Evolutionary conservation across 352 stramenopile genomes (phyloP).

Genomic region (Globisporangium paroecandrum): DNA sequence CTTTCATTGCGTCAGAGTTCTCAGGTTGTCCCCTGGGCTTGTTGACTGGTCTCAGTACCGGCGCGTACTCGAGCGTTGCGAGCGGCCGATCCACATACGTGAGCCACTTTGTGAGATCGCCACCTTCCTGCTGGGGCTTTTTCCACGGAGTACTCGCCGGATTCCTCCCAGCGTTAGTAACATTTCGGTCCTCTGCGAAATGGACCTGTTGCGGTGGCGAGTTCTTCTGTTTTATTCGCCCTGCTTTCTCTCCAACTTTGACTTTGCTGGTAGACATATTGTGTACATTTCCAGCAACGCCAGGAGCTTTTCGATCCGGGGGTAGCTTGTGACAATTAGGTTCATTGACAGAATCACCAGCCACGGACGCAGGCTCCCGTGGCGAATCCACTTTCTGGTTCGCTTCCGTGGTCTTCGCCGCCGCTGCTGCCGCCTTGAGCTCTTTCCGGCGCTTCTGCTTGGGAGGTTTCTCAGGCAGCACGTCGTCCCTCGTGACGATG

Average conservation of each 20-base stretch:
- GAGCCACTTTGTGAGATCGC: constrained; percentile 12
- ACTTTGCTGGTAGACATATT: neutral
- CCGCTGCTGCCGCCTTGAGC: neutral
- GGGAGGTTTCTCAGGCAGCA: constrained; percentile 49
- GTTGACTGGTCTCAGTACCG: constrained; percentile 8
- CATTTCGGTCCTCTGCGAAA: neutral
- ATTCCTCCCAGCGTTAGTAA: neutral
- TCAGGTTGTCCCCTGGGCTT: neutral
- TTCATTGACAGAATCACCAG: no score
- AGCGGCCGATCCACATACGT: constrained; percentile 8
- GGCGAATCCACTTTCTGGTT: constrained; percentile 7
- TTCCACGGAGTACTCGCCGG: neutral
- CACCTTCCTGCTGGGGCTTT: neutral
- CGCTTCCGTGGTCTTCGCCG: neutral
- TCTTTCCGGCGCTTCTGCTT: constrained; percentile 2
- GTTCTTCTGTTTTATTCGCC: neutral
- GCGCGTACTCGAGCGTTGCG: constrained; percentile 3
- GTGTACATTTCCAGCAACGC: no score
- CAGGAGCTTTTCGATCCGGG: neutral
- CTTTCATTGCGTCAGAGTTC: neutral
- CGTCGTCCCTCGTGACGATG: constrained; percentile 49
- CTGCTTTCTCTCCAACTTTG: neutral
- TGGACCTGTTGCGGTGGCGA: no score
- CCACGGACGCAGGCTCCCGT: constrained; percentile 6
- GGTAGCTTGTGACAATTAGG: neutral